phyloP scores from a whole-genome alignment of 192 early-diverging fungal genomes.

The Haplosporangium gracile region DNA sequence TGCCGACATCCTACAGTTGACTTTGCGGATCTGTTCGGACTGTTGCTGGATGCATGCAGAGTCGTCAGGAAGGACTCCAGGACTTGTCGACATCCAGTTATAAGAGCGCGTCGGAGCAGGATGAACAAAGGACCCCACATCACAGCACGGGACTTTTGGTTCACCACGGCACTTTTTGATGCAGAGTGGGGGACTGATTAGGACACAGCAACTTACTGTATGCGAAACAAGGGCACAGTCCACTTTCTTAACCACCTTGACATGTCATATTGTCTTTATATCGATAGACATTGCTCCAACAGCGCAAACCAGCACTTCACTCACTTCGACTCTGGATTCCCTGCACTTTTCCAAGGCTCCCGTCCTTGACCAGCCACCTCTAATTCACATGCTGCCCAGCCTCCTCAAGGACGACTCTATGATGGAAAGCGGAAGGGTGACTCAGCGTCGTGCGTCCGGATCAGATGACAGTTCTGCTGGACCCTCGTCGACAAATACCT shows the following conservation, averaged over 20 bases:
- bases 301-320: not conserved
- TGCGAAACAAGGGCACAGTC: not conserved
- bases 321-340: not conserved
- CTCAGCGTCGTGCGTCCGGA: constrained; percentile 16
- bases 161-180: not conserved
- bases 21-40: not conserved
- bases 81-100: not conserved
- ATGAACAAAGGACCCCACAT: not conserved
- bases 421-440: constrained; percentile 26
- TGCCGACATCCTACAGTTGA: not conserved
- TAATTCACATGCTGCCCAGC: constrained; percentile 34
- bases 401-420: constrained; percentile 36
- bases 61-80: not conserved
- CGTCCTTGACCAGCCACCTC: constrained; percentile 2
- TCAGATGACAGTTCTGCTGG: constrained; percentile 44
- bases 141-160: not conserved
- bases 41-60: not conserved
- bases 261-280: not conserved
- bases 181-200: not conserved
- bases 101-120: not conserved
- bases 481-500: constrained; percentile 33
- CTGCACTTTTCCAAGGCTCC: not conserved
- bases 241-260: not conserved
- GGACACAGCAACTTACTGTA: not conserved
- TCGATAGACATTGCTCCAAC: not conserved